Evolutionary conservation across 1,139 yeast species (phyloP), one percentile per base, ranked within the genome.

Genomic region (Candida labiduridarum): DNA sequence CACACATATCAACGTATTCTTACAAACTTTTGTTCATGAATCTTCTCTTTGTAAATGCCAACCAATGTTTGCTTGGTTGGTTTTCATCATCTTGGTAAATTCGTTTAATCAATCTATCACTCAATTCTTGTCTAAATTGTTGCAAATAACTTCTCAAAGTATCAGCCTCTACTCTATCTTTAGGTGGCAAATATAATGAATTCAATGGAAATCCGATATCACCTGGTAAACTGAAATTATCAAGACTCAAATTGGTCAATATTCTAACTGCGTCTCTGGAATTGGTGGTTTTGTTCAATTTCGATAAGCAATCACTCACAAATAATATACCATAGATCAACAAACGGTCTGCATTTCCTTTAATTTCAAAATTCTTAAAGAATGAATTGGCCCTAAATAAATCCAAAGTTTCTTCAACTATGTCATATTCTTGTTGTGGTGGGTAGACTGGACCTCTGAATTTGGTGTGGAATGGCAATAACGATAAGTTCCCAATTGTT

Each of bases 321-420:
- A 84, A 94, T 54, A 95, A 75, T 53, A 94, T 94, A n/a, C 99
- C 99, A 66, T 94, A 94, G 62, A 95, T 92, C 55, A 94, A 77
- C n/a, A 94, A 81, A 59, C 99, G 80, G 69, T 94, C 99, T 2
- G 97, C 88, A 16, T 96, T 90, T 11, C 97, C 96, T 67, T 90
- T 90, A 72, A 94, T 91, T 72, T 95, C 99, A 69, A 94, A 95
- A 76, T 94, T 94, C 66, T 89, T 87, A 80, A 95, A 94, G 71
- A 94, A 92, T 7, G 97, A 89, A 69, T 94, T 94, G 62, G 98
- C 97, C 58, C 99, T 80, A 70, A 94, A 94, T 52, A 94, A 78
- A 69, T 94, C 99, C 52, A 94, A 73, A 29, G 86, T 80, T 69
- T 94, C 99, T 64, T 94, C 99, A 52, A 89, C 80, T 53, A 94